These are phyloP conservation scores for Scleroderma citrinum DNA, from an alignment of 768 basidiomycete genomes.

Conservation along the genomic window DNA sequence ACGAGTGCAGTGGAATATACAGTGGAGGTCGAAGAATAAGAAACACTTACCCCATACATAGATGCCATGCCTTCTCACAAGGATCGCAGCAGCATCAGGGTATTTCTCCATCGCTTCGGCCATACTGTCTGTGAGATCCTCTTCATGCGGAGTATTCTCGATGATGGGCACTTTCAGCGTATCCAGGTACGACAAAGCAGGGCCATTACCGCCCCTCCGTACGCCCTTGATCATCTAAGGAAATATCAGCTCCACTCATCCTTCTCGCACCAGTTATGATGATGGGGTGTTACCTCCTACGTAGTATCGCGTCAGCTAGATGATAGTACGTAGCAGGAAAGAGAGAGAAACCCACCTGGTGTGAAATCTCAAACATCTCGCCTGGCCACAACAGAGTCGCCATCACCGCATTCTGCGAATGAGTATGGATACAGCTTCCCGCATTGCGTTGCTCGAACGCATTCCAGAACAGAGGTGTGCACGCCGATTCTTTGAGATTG, in stretches of 20 bases:
- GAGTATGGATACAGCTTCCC: conserved; percentile 87
- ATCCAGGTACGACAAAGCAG: conserved; percentile 77
- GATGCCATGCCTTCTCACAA: conserved; percentile 75
- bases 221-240: conserved; percentile 88
- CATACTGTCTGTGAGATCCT: conserved; percentile 86
- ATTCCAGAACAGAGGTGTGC: conserved; percentile 91
- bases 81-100: conserved; percentile 71
- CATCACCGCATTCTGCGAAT: conserved; percentile 88
- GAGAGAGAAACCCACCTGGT: conserved; percentile 46
- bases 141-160: conserved; percentile 86
- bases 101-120: conserved; percentile 75
- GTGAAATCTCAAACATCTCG: conserved; percentile 69
- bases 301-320: not conserved
- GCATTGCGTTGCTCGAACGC: conserved; percentile 76
- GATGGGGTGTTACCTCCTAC: conserved; percentile 35
- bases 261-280: not conserved
- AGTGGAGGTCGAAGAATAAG: no score
- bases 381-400: conserved; percentile 74
- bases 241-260: not conserved
- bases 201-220: conserved; percentile 66
- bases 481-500: conserved; percentile 78
- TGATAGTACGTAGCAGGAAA: not conserved
- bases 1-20: not conserved
- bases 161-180: conserved; percentile 85
- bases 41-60: conserved; percentile 84